Percentiles rank a stretch among this genome's conserved stretches.
Conservation (phyloP, 129 eudicot genomes). For the Flaveria trinervia region DNA sequence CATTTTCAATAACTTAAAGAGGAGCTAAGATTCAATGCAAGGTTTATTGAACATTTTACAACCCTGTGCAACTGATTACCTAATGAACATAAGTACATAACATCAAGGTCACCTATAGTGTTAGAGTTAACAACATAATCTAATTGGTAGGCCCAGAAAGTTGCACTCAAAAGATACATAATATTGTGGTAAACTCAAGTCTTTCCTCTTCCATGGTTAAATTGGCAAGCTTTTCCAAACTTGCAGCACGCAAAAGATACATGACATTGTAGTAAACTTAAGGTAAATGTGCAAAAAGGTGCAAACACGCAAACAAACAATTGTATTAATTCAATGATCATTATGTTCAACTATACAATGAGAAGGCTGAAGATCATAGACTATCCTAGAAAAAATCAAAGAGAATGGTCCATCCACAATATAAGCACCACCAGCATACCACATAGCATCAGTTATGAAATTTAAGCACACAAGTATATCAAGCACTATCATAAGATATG, state of each 20-base stretch:
- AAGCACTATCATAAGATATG: slow-evolving; percentile 9
- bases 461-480: slow-evolving; percentile 19
- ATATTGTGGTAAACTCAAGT: slow-evolving; percentile 35
- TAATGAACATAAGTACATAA: not conserved
- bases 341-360: not conserved
- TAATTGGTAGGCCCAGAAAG: slow-evolving; percentile 64
- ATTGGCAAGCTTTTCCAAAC: slow-evolving; percentile 78
- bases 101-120: not conserved
- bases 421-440: not conserved
- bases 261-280: slow-evolving; percentile 61
- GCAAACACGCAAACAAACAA: slow-evolving; percentile 15
- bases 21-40: not conserved
- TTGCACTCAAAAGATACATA: slow-evolving; percentile 44
- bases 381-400: not conserved
- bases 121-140: not conserved
- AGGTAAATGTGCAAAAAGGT: slow-evolving; percentile 1
- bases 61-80: slow-evolving; percentile 7
- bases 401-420: not conserved
- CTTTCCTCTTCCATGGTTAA: slow-evolving; percentile 52
- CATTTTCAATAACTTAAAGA: not conserved
- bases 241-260: slow-evolving; percentile 77
- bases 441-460: slow-evolving; percentile 10
- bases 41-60: not conserved
- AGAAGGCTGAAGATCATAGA: not conserved
- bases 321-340: not conserved